Percentiles rank a stretch among this genome's conserved stretches.
These are phyloP conservation scores for Laburnicola sp. DNA, from an alignment of 2,329 filamentous ascomycete genomes.

Conservation along the genomic window DNA sequence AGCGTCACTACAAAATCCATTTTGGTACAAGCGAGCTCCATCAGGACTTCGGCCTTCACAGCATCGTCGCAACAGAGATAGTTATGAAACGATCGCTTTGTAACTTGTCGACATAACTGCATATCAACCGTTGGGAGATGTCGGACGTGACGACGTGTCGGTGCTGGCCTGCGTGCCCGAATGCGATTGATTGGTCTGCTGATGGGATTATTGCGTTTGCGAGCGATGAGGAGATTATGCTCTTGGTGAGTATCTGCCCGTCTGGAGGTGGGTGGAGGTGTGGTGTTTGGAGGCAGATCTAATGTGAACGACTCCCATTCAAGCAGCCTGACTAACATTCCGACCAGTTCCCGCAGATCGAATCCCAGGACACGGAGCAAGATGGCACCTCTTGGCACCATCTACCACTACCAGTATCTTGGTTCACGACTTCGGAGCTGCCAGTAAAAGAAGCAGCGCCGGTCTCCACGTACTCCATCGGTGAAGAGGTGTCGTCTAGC, in stretches of 20 bases:
- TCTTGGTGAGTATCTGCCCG: conserved; percentile 47
- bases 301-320: conserved; percentile 6
- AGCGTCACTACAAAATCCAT: conserved; percentile 7
- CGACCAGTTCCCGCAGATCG: conserved; percentile 40
- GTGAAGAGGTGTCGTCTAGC: conserved; percentile 61
- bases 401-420: conserved; percentile 52
- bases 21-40: neutral
- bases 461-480: conserved; percentile 57
- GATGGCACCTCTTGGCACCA: conserved; percentile 42
- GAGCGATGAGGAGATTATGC: conserved; percentile 12
- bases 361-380: conserved; percentile 31
- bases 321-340: conserved; percentile 8
- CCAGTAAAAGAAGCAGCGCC: conserved; percentile 51
- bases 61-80: neutral
- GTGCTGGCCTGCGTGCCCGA: conserved; percentile 55
- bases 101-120: neutral
- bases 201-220: conserved; percentile 62
- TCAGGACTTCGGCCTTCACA: neutral
- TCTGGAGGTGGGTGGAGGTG: too few relatives aligned
- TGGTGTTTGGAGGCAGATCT: neutral
- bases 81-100: neutral
- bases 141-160: conserved; percentile 39
- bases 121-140: conserved; percentile 24
- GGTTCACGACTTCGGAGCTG: conserved; percentile 56
- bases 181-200: conserved; percentile 62